Base-by-base conservation (phyloP, 2,329 filamentous ascomycete species). In the Epichloe bromicola region DNA sequence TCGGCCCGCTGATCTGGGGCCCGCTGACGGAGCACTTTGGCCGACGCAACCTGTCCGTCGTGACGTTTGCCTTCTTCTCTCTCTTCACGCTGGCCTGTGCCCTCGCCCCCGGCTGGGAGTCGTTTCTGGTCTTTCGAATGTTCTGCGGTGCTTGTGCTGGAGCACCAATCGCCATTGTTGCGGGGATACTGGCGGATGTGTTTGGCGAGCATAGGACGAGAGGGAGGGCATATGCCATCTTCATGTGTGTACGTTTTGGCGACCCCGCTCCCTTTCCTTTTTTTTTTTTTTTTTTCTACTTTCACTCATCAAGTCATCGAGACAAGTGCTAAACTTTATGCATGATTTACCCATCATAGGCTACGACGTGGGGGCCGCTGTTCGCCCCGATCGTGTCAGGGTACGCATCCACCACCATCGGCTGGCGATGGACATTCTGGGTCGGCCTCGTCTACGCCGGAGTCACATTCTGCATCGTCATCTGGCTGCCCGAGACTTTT, bases 401-500 rank as follows among this genome's bases (percentile, higher is more conserved):
- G 6, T 86, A 75, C 63, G 74, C 78, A 36, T 70, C 78, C 1
- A 61, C 70, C 1, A 72, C 70, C 1, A 73, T 85, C 33, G 76
- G 75, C 23, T 87, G 83, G 84, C 74, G 79, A 42, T 87, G 83
- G 84, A 67, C 75, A 2, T 86, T 86, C 59, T 87, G 83, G 77
- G 74, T 88, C 23, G 82, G 71, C 12, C 70, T 86, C 15, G 85
- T 89, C 17, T 72, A 86, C 50, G 85, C 84, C 2, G 83, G 77
- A 20, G 66, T 67, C 0, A 82, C 81, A 1, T 72, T 83, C 63
- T 62, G 81, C 3, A 67, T 80, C 1, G 65, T 86, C 14, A 51
- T 79, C 15, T 72, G 83, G 54, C 72, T 88, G 51, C 83, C 81
- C 17, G 82, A 85, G 63, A 83, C 80, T 0, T 83, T 77, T 57